Conservation (phyloP, 305 asterid species). For the Solanum hybrid region DNA sequence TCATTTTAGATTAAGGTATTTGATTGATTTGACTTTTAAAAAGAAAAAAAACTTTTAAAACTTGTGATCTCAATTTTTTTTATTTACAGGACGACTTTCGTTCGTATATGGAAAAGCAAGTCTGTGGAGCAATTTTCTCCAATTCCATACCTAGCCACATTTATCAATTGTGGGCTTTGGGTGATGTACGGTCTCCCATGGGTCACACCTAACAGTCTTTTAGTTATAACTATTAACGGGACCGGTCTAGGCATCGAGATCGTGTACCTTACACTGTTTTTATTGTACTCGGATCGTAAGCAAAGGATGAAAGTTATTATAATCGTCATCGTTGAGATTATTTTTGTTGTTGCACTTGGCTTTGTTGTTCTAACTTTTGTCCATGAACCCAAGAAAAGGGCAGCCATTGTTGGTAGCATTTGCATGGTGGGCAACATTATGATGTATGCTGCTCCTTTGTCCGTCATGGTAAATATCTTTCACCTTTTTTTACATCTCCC, state of each 20-base stretch:
- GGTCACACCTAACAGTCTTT: constrained; percentile 71
- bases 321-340: constrained; percentile 33
- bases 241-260: constrained; percentile 63
- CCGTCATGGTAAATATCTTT: constrained; percentile 52
- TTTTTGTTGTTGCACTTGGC: constrained; percentile 43
- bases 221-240: constrained; percentile 73
- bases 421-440: constrained; percentile 72
- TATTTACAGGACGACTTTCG: constrained; percentile 61
- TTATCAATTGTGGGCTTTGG: constrained; percentile 80
- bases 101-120: constrained; percentile 52
- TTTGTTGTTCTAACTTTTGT: constrained; percentile 41
- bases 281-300: constrained; percentile 34
- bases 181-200: constrained; percentile 74
- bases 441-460: constrained; percentile 85
- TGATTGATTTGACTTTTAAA: neutral
- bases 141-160: constrained; percentile 72
- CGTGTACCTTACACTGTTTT: constrained; percentile 37
- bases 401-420: constrained; percentile 59
- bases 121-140: constrained; percentile 79
- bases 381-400: constrained; percentile 43
- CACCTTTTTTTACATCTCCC: neutral
- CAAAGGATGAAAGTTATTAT: constrained; percentile 33
- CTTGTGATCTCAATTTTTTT: neutral
- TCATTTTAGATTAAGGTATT: too few relatives aligned
- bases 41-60: neutral